Evolutionary conservation across 2,329 filamentous ascomycete species (phyloP).

Genomic region (Diaporthe eres): DNA sequence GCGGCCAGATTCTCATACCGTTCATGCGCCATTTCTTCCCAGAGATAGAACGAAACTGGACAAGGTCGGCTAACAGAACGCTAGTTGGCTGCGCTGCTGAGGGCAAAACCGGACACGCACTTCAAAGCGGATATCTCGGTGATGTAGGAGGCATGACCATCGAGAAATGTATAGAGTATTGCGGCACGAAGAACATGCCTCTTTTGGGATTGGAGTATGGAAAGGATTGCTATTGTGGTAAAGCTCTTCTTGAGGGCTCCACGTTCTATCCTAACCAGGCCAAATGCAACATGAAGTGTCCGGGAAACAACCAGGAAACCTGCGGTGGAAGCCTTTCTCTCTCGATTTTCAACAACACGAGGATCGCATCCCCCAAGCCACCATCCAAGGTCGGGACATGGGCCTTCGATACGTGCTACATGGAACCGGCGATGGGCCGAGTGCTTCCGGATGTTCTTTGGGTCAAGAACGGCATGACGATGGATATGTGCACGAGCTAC

Average conservation of each 20-base stretch:
- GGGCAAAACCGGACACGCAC: background rate
- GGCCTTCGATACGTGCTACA: background rate
- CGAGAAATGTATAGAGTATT: background rate
- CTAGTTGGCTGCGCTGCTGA: constrained; percentile 7
- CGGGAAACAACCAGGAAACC: background rate
- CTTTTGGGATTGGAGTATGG: background rate
- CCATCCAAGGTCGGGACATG: constrained; percentile 8
- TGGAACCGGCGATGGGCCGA: background rate
- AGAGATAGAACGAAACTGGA: background rate
- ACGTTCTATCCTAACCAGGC: background rate
- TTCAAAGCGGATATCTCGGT: background rate
- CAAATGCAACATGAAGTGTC: constrained; percentile 11
- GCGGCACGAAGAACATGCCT: background rate
- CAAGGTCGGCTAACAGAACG: background rate
- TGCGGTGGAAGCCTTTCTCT: constrained; percentile 8
- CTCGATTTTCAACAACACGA: constrained; percentile 16
- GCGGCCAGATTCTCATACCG: background rate
- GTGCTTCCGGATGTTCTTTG: constrained; percentile 7
- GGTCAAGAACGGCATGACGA: constrained; percentile 40
- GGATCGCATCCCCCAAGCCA: background rate
- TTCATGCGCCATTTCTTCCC: background rate
- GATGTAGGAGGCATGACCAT: background rate
- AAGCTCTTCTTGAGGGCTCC: background rate
- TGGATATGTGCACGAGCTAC: constrained; percentile 40
- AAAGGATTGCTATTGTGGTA: constrained; percentile 9